A percentile compares a stretch with the other conserved stretches of the same genome.
phyloP scores from a whole-genome alignment of 495 filamentous ascomycete species.

The Podospora comata region DNA sequence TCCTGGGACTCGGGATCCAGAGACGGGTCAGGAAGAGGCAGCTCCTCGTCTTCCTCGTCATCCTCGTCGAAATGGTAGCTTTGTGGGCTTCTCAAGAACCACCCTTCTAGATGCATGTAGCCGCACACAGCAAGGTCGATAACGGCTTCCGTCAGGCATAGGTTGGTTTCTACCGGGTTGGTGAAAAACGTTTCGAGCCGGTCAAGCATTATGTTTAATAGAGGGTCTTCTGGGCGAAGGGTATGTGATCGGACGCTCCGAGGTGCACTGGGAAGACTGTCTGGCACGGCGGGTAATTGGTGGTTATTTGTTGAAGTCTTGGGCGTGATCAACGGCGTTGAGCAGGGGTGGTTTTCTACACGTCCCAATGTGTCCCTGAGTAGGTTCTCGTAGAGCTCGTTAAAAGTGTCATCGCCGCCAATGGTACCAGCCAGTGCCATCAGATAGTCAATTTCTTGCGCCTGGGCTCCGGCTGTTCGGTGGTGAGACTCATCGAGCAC shows the following conservation, averaged over 20 bases:
- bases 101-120: conserved; percentile 77
- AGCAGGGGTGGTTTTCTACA: conserved; percentile 80
- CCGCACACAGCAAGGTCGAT: conserved; percentile 80
- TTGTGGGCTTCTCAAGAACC: conserved; percentile 76
- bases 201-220: conserved; percentile 66
- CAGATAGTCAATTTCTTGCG: conserved; percentile 73
- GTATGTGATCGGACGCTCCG: conserved; percentile 56
- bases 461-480: conserved; percentile 74
- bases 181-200: conserved; percentile 77
- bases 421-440: conserved; percentile 70
- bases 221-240: conserved; percentile 67
- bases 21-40: conserved; percentile 26
- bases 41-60: conserved; percentile 29
- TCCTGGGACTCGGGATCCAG: conserved; percentile 38
- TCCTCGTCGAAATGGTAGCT: conserved; percentile 54
- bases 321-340: conserved; percentile 54
- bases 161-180: conserved; percentile 86
- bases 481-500: conserved; percentile 49
- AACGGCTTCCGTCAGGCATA: conserved; percentile 78
- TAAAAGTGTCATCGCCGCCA: conserved; percentile 64
- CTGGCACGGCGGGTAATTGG: conserved; percentile 48
- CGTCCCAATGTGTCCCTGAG: conserved; percentile 72
- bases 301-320: conserved; percentile 51
- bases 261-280: conserved; percentile 52
- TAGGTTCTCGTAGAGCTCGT: conserved; percentile 78